A percentile compares a stretch with the other conserved stretches of the same genome.
Evolutionary conservation across 306 rosid genomes (phyloP).

Genomic region (Arachis stenosperma): DNA sequence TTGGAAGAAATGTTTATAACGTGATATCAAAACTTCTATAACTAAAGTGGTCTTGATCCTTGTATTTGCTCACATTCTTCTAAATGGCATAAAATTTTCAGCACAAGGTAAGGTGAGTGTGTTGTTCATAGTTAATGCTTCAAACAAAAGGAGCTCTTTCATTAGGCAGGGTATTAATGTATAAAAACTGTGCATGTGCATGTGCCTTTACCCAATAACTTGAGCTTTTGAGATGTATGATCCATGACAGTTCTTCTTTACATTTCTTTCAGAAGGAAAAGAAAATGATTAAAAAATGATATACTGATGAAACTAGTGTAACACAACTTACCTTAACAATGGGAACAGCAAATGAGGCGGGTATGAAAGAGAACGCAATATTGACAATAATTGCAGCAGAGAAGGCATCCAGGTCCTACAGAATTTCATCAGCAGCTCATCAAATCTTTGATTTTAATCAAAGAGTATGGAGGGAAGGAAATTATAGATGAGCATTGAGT

Average conservation of each 20-base stretch:
- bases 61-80: too few species aligned
- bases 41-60: too few species aligned
- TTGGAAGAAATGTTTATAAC: too few species aligned
- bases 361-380: slow-evolving; percentile 92
- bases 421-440: slow-evolving; percentile 42
- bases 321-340: slow-evolving; percentile 78
- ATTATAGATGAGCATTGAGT: slow-evolving; percentile 1
- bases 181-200: too few species aligned
- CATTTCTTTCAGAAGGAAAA: not conserved
- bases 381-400: slow-evolving; percentile 87
- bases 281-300: not conserved
- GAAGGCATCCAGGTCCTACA: slow-evolving; percentile 97
- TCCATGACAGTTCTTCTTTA: not conserved
- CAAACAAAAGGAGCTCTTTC: too few species aligned
- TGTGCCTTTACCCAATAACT: too few species aligned
- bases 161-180: too few species aligned
- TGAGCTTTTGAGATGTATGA: too few species aligned
- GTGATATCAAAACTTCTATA: too few species aligned
- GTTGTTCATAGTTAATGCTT: too few species aligned
- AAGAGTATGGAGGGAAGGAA: slow-evolving; percentile 8
- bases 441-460: slow-evolving; percentile 30
- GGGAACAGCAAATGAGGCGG: slow-evolving; percentile 94
- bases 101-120: too few species aligned
- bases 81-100: too few species aligned
- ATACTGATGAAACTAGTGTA: slow-evolving; percentile 32